Evolutionary conservation across 2,329 filamentous ascomycete species (phyloP).

Genomic region (Xylariaceae sp.): DNA sequence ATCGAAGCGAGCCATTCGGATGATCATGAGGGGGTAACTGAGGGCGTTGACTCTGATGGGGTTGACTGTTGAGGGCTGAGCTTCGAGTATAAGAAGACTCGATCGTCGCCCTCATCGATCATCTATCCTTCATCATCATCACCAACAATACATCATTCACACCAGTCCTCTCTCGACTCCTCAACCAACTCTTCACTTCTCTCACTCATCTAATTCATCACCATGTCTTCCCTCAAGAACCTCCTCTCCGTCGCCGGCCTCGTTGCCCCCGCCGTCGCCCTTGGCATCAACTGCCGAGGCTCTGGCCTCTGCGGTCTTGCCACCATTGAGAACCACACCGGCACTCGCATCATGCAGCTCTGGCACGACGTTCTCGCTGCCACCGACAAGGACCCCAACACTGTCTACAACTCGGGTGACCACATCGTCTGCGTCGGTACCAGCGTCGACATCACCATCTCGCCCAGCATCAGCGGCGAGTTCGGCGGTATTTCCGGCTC

Average conservation of each 20-base stretch:
- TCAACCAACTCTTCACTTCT: not conserved
- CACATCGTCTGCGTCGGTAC: constrained; percentile 19
- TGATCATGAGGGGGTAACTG: too few relatives aligned
- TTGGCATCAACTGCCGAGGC: constrained; percentile 21
- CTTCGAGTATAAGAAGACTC: too few relatives aligned
- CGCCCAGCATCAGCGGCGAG: not conserved
- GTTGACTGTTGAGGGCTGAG: too few relatives aligned
- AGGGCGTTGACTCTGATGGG: too few relatives aligned
- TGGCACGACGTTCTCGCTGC: not conserved
- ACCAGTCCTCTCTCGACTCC: not conserved
- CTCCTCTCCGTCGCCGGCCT: constrained; percentile 10
- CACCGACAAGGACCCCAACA: constrained; percentile 7
- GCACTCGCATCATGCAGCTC: not conserved
- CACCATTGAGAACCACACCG: constrained; percentile 15
- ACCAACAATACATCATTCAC: too few relatives aligned
- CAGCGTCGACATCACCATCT: not conserved
- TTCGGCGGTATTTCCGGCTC: constrained; percentile 12
- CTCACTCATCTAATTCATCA: not conserved
- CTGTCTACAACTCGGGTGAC: constrained; percentile 18
- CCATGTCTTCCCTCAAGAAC: not conserved
- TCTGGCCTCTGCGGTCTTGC: constrained; percentile 18
- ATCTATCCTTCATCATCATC: too few relatives aligned
- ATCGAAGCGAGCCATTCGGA: too few relatives aligned
- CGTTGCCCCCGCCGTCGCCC: constrained; percentile 9
- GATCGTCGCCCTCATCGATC: too few relatives aligned